Conservation (phyloP, 2,329 filamentous ascomycete genomes). For the Exophiala calicioides region DNA sequence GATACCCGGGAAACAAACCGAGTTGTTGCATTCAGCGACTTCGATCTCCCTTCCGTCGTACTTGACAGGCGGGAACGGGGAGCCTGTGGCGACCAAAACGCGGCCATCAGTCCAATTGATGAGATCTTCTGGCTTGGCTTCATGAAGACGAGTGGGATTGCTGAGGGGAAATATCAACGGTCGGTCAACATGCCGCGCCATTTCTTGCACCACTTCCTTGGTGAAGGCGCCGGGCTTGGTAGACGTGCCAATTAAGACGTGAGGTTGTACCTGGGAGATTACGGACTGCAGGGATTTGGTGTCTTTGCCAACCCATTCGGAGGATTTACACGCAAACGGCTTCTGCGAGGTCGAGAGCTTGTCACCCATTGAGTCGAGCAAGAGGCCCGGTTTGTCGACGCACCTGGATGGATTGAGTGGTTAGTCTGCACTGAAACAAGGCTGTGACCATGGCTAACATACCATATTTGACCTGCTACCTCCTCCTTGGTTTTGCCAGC, state of each 20-base stretch:
- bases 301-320: slow-evolving; percentile 42
- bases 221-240: slow-evolving; percentile 77
- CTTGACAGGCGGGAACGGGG: slow-evolving; percentile 74
- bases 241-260: slow-evolving; percentile 81
- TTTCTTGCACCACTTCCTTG: slow-evolving; percentile 69
- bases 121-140: slow-evolving; percentile 75
- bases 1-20: slow-evolving; percentile 81
- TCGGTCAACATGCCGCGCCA: slow-evolving; percentile 70
- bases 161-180: slow-evolving; percentile 82
- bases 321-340: slow-evolving; percentile 62
- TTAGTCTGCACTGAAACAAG: neutral
- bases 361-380: slow-evolving; percentile 64
- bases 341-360: slow-evolving; percentile 67
- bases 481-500: slow-evolving; percentile 68
- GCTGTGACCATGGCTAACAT: neutral
- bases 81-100: slow-evolving; percentile 79
- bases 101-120: slow-evolving; percentile 76
- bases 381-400: slow-evolving; percentile 77
- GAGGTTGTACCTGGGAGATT: slow-evolving; percentile 70
- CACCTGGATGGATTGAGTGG: slow-evolving; percentile 54
- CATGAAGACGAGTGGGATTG: slow-evolving; percentile 81
- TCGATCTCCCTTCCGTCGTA: slow-evolving; percentile 57
- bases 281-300: slow-evolving; percentile 64
- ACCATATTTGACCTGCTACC: slow-evolving; percentile 72
- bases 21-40: slow-evolving; percentile 85